Percentiles rank a stretch among this genome's conserved stretches.
Evolutionary conservation across 2,329 filamentous ascomycete genomes (phyloP).

Genomic region (Lasiodiplodia sp.): DNA sequence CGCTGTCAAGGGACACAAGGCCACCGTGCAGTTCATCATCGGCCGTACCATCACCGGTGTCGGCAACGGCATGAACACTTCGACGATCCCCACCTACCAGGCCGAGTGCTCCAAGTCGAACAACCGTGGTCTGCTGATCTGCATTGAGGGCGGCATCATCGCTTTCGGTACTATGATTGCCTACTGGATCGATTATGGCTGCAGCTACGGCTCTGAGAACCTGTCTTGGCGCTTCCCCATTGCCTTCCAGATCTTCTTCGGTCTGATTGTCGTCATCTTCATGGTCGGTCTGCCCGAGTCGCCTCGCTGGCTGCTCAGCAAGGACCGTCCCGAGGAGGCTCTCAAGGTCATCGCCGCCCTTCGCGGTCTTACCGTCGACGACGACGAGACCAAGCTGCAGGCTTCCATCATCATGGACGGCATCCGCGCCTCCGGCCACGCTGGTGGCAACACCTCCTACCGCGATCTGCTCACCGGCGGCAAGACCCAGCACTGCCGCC

Average conservation of each 20-base stretch:
- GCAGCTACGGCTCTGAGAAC: constrained; percentile 41
- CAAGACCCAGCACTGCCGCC: constrained; percentile 70
- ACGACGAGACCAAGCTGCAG: constrained; percentile 65
- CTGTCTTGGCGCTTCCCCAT: constrained; percentile 61
- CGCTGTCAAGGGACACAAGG: constrained; percentile 41
- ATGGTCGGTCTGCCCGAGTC: constrained; percentile 63
- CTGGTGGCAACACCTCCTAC: constrained; percentile 51
- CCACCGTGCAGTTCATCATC: constrained; percentile 60
- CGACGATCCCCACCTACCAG: constrained; percentile 62
- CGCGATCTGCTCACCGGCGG: constrained; percentile 66
- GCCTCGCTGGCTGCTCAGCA: constrained; percentile 65
- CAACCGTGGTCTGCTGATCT: constrained; percentile 68
- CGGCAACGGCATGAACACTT: constrained; percentile 64
- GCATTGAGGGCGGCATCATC: constrained; percentile 63
- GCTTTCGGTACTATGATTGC: constrained; percentile 60
- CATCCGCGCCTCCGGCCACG: constrained; percentile 51
- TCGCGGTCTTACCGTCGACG: constrained; percentile 56
- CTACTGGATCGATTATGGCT: constrained; percentile 55
- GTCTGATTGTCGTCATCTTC: constrained; percentile 51
- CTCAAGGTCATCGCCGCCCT: constrained; percentile 60
- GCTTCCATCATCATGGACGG: constrained; percentile 72
- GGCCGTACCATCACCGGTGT: constrained; percentile 61
- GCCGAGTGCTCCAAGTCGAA: constrained; percentile 61
- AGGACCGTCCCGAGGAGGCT: constrained; percentile 58
- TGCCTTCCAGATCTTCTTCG: constrained; percentile 61